phyloP scores from a whole-genome alignment of 1,284 basidiomycete genomes.

The Kalmanozyma brasiliensis region DNA sequence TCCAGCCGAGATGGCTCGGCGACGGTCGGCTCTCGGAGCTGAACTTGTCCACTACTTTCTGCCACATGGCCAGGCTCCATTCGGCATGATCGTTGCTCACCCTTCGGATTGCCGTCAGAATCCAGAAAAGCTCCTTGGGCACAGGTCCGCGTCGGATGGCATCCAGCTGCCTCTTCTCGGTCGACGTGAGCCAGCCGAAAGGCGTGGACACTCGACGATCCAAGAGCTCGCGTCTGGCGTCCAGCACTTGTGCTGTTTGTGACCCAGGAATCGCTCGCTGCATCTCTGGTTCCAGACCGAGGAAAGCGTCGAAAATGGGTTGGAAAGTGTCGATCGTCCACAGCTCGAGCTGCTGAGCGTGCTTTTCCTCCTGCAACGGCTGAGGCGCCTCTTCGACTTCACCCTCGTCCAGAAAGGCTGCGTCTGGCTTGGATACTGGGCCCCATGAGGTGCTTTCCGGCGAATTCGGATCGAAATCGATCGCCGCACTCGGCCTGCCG shows the following conservation, averaged over 20 bases:
- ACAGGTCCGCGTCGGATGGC: slow-evolving; percentile 20
- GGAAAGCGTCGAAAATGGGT: slow-evolving; percentile 41
- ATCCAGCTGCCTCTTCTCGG: slow-evolving; percentile 26
- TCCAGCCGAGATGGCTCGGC: slow-evolving; percentile 10
- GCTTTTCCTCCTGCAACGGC: neutral
- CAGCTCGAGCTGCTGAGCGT: slow-evolving; percentile 14
- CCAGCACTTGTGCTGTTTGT: neutral
- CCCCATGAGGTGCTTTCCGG: slow-evolving; percentile 29
- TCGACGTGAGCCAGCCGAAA: slow-evolving; percentile 16
- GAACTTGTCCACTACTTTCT: slow-evolving; percentile 37
- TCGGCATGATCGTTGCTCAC: slow-evolving; percentile 35
- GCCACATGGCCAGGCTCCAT: slow-evolving; percentile 46
- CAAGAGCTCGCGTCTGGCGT: neutral
- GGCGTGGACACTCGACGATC: slow-evolving; percentile 16
- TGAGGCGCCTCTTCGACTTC: neutral
- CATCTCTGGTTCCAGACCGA: slow-evolving; percentile 22
- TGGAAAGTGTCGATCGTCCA: slow-evolving; percentile 42
- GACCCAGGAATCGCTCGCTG: slow-evolving; percentile 1
- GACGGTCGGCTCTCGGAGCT: neutral
- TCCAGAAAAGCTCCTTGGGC: slow-evolving; percentile 43
- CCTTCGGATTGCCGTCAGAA: slow-evolving; percentile 40
- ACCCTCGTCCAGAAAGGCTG: neutral
- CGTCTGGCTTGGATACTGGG: neutral
- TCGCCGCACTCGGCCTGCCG: slow-evolving; percentile 12
- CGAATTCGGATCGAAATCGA: slow-evolving; percentile 9